Evolutionary conservation across 768 basidiomycete species (phyloP).

Genomic region (Phaffia australis): DNA sequence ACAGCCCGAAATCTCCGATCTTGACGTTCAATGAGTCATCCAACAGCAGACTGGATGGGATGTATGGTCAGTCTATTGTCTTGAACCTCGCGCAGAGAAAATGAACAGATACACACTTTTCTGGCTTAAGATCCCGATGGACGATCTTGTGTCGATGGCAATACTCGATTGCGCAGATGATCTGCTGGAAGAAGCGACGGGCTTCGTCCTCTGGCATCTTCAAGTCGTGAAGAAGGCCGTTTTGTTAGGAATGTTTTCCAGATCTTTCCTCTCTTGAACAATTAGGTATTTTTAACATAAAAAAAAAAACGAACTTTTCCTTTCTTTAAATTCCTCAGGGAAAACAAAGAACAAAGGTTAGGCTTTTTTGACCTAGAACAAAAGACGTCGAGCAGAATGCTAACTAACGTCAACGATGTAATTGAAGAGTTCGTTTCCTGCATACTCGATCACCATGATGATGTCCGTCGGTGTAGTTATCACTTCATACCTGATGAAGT

Average conservation of each 20-base stretch:
- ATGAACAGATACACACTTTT: slow-evolving; percentile 49
- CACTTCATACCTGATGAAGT: slow-evolving; percentile 42
- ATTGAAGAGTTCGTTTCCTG: slow-evolving; percentile 93
- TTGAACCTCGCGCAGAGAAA: not conserved
- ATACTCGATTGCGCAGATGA: slow-evolving; percentile 82
- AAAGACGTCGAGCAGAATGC: not conserved
- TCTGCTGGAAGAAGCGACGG: slow-evolving; percentile 92
- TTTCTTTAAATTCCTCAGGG: slow-evolving; percentile 37
- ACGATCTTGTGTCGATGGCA: slow-evolving; percentile 86
- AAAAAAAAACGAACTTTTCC: slow-evolving; percentile 43
- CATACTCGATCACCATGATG: slow-evolving; percentile 95
- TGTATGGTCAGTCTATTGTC: slow-evolving; percentile 46
- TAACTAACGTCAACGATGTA: slow-evolving; percentile 63
- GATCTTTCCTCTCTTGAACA: not conserved
- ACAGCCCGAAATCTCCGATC: slow-evolving; percentile 97
- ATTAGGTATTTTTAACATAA: slow-evolving; percentile 2
- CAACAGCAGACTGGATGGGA: slow-evolving; percentile 39
- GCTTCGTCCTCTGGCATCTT: slow-evolving; percentile 77
- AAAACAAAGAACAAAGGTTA: not conserved
- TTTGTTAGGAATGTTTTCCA: not conserved
- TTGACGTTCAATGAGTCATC: slow-evolving; percentile 54
- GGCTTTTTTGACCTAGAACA: not conserved
- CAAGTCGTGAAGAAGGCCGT: not conserved
- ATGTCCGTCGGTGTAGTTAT: slow-evolving; percentile 92
- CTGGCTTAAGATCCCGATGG: slow-evolving; percentile 94